Evolutionary conservation across 2,329 filamentous ascomycete genomes (phyloP), one percentile per base, ranked within the genome.

Genomic region (Sphaerulina vaccinii): DNA sequence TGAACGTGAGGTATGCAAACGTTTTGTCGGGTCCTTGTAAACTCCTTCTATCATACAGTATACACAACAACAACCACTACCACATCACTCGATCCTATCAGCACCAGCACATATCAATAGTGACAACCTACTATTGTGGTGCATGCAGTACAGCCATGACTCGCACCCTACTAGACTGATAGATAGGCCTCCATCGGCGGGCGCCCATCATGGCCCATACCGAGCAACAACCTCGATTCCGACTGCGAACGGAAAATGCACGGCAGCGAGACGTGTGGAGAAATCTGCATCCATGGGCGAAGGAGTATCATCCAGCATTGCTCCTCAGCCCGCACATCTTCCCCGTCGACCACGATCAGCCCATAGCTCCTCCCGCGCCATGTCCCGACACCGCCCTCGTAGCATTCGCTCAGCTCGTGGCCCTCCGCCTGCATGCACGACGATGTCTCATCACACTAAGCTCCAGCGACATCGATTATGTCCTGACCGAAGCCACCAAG

Each of bases 401-500:
- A 1, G 71, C 73, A 4, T 72, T 75, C 51, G 70, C 78, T 3
- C 79, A 82, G 62, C 68, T 82, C 19, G 74, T 73, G 23, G 70
- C 77, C 8, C 70, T 80, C 49, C 70, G 77, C 1, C 67, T 80
- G 35, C 68, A 72, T 13, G 72, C 72, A 22, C 73, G 75, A 54
- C 72, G 78, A 32, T 72, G 70, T 36, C 73, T 81, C 66, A 72
- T 81, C 18, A 76, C 76, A 43, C 65, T 81, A 15, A 73, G 79
- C 45, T 75, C 76, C 54, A 63, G 65, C 4, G 65, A 68, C 2
- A 70, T 67, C 9, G 76, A 80, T 64, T 79, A 75, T 49, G 73
- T 81, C 42, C 70, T 81, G 36, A 77, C 77, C 32, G 78, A 81
- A 58, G 74, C 75, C 7, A 80, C 78, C 1, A 71, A 70, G 39